These are phyloP conservation scores for Cryphonectria parasitica DNA, from an alignment of 2,329 filamentous ascomycete genomes.

Conservation along the genomic window DNA sequence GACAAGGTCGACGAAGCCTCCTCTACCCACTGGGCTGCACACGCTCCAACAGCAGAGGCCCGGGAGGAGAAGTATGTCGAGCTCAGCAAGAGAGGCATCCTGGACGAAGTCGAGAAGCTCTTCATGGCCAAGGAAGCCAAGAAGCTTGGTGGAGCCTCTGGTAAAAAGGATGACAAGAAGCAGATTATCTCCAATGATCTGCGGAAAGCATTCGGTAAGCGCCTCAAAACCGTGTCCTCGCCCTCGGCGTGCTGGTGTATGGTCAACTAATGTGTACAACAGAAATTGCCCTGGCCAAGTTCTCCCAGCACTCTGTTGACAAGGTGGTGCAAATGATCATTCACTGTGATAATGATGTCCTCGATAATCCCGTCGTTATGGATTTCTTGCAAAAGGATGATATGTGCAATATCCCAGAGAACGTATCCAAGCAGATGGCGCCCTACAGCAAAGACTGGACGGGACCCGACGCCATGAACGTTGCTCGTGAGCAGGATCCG, in stretches of 20 bases:
- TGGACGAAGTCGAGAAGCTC: conserved; percentile 96
- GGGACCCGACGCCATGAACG: conserved; percentile 77
- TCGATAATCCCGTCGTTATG: conserved; percentile 92
- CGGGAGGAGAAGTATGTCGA: conserved; percentile 97
- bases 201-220: conserved; percentile 79
- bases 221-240: background rate
- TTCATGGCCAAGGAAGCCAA: conserved; percentile 98
- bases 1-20: conserved; percentile 95
- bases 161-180: conserved; percentile 93
- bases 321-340: conserved; percentile 92
- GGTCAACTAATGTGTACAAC: conserved; percentile 37
- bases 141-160: conserved; percentile 70
- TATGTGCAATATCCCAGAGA: conserved; percentile 89
- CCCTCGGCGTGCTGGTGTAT: background rate
- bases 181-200: conserved; percentile 92
- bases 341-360: conserved; percentile 85
- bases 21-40: conserved; percentile 89
- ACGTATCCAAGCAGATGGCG: conserved; percentile 86
- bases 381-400: conserved; percentile 94
- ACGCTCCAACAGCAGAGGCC: conserved; percentile 82
- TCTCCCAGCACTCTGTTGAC: conserved; percentile 81
- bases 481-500: conserved; percentile 83
- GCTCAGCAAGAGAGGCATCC: conserved; percentile 88
- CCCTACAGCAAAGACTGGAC: conserved; percentile 98
- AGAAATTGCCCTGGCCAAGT: conserved; percentile 92